These are phyloP conservation scores for Phytophthora ramorum DNA, from an alignment of 352 stramenopile species.

Conservation along the genomic window DNA sequence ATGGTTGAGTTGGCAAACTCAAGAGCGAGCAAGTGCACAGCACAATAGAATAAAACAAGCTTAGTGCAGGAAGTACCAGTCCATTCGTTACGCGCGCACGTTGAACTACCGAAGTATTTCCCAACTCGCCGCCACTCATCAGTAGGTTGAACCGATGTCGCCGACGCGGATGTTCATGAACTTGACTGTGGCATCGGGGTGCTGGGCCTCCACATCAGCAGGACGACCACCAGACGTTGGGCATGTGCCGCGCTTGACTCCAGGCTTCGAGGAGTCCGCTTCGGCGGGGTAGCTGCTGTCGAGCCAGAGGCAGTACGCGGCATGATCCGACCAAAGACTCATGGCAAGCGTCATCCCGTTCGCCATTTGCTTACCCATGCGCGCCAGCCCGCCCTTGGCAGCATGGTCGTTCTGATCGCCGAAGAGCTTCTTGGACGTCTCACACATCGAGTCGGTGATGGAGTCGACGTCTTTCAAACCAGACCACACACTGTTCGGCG, in stretches of 20 bases:
- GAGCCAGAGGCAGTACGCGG: slow-evolving; percentile 73
- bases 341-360: slow-evolving; percentile 74
- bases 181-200: slow-evolving; percentile 67
- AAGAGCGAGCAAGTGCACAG: too few relatives aligned
- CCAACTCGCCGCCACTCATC: not conserved
- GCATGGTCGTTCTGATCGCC: slow-evolving; percentile 57
- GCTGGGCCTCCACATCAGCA: slow-evolving; percentile 49
- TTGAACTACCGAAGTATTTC: not conserved
- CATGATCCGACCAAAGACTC: slow-evolving; percentile 77
- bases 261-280: slow-evolving; percentile 46
- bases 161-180: slow-evolving; percentile 81
- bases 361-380: slow-evolving; percentile 66
- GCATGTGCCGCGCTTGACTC: slow-evolving; percentile 62
- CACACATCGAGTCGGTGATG: slow-evolving; percentile 61
- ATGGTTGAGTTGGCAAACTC: too few relatives aligned
- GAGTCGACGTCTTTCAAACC: slow-evolving; percentile 37
- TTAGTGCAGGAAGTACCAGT: not conserved
- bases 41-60: too few relatives aligned
- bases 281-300: slow-evolving; percentile 65
- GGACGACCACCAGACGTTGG: slow-evolving; percentile 58
- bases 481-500: slow-evolving; percentile 41
- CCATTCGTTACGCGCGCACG: not conserved
- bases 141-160: slow-evolving; percentile 65
- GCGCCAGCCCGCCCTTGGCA: slow-evolving; percentile 52
- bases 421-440: slow-evolving; percentile 57